phyloP scores from a whole-genome alignment of 2,329 filamentous ascomycete genomes.

The Neoscytalidium dimidiatum region DNA sequence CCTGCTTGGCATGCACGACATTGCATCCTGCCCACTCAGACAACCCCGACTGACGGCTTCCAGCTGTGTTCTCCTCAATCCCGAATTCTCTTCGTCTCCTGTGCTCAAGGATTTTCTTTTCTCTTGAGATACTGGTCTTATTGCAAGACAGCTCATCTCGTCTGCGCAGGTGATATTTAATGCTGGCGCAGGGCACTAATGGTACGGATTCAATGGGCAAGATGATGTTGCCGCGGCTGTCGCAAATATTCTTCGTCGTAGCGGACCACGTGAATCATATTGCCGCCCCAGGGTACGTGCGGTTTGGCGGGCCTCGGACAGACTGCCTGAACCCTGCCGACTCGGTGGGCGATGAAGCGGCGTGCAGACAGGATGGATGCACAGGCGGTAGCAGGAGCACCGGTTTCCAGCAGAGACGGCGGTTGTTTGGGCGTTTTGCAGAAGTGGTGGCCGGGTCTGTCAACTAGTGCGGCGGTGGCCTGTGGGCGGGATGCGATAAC shows the following conservation, averaged over 20 bases:
- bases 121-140: slow-evolving; percentile 32
- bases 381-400: neutral
- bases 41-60: slow-evolving; percentile 29
- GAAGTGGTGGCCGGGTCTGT: slow-evolving; percentile 8
- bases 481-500: neutral
- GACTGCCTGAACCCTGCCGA: neutral
- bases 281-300: neutral
- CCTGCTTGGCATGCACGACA: slow-evolving; percentile 16
- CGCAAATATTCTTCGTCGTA: neutral
- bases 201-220: neutral
- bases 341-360: neutral
- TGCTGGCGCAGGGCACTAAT: neutral
- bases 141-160: neutral
- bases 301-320: neutral
- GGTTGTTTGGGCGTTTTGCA: neutral
- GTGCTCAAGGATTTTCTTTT: slow-evolving; percentile 91
- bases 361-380: neutral
- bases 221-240: neutral
- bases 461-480: neutral
- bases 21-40: slow-evolving; percentile 20
- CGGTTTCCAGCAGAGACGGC: neutral
- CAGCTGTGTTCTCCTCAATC: slow-evolving; percentile 88
- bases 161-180: slow-evolving; percentile 5
- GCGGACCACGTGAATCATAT: neutral
- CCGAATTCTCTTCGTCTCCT: slow-evolving; percentile 89